phyloP scores from a whole-genome alignment of 306 rosid genomes.

The Alnus glutinosa region DNA sequence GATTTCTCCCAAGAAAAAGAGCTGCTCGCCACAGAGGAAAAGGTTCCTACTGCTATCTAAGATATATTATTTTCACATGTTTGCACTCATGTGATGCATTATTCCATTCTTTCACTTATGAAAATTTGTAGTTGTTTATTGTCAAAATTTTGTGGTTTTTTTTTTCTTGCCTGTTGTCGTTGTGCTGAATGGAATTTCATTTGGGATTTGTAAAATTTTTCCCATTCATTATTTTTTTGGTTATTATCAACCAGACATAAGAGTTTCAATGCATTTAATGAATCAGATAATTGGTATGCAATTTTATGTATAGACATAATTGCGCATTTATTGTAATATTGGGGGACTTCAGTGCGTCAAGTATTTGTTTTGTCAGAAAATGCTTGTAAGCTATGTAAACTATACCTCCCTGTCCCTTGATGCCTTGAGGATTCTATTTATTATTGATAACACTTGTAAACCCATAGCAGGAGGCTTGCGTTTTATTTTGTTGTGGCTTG shows the following conservation, averaged over 20 bases:
- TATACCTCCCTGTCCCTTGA: not conserved
- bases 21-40: constrained; percentile 60
- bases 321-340: no score
- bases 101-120: not conserved
- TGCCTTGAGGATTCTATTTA: not conserved
- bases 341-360: not conserved
- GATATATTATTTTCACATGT: not conserved
- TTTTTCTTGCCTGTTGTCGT: not conserved
- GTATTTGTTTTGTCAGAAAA: not conserved
- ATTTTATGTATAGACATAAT: no score
- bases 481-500: no score
- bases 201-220: not conserved
- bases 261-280: no score
- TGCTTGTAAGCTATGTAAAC: no score
- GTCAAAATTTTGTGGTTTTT: not conserved
- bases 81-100: not conserved
- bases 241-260: not conserved
- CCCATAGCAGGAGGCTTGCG: not conserved
- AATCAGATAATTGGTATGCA: not conserved
- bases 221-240: not conserved
- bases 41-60: constrained; percentile 23
- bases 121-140: not conserved
- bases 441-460: not conserved
- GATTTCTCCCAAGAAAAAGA: constrained; percentile 57
- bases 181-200: not conserved